Conservation (phyloP, 805 yeast genomes). For the Torulaspora franciscae region DNA sequence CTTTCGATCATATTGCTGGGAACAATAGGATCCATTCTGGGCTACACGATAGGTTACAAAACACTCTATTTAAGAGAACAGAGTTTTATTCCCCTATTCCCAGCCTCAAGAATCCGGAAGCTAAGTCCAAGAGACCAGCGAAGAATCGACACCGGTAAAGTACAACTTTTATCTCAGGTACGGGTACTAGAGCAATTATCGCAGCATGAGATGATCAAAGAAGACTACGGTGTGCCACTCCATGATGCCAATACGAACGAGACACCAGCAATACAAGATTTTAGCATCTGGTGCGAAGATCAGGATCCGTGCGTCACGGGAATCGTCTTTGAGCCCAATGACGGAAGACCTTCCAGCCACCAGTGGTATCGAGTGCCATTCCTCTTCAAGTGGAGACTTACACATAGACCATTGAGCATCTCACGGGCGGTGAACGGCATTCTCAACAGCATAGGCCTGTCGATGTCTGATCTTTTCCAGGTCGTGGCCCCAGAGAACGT, state of each 20-base stretch:
- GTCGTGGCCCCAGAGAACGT: conserved; percentile 25
- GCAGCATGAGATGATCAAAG: conserved; percentile 31
- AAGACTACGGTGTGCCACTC: conserved; percentile 32
- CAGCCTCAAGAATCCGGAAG: conserved; percentile 24
- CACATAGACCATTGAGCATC: conserved; percentile 24
- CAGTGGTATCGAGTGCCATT: conserved; percentile 28
- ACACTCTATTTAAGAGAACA: conserved; percentile 26
- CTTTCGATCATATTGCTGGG: conserved; percentile 14
- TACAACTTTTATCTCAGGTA: conserved; percentile 20
- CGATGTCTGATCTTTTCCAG: conserved; percentile 24
- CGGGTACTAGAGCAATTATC: conserved; percentile 26
- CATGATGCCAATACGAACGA: conserved; percentile 16
- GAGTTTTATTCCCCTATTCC: conserved; percentile 26
- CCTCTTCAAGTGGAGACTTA: conserved; percentile 27
- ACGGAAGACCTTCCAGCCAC: conserved; percentile 12
- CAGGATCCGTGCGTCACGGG: conserved; percentile 31
- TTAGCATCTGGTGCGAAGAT: conserved; percentile 33
- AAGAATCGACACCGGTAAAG: conserved; percentile 20
- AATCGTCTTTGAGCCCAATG: conserved; percentile 20
- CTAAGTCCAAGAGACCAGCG: conserved; percentile 23
- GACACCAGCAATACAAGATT: conserved; percentile 21
- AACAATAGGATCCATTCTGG: conserved; percentile 22
- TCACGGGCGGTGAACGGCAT: conserved; percentile 15
- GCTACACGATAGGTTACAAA: conserved; percentile 30
- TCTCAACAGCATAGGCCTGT: conserved; percentile 22